These are phyloP conservation scores for Phytopythium montanum DNA, from an alignment of 352 stramenopile species.

Conservation along the genomic window DNA sequence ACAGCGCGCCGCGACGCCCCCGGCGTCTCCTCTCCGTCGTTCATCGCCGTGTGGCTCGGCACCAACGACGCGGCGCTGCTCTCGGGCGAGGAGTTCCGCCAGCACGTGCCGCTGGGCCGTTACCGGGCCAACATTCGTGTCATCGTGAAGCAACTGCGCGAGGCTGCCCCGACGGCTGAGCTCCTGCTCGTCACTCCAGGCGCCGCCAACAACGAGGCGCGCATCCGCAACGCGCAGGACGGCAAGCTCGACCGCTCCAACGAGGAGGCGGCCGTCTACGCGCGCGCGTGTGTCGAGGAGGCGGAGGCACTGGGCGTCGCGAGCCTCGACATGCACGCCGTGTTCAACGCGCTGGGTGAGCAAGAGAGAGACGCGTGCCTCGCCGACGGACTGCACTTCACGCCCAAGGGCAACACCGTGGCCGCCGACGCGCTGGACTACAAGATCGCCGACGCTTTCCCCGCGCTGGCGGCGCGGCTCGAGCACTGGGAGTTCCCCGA, in stretches of 20 bases:
- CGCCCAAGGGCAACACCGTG: constrained; percentile 22
- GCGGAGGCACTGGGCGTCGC: constrained; percentile 9
- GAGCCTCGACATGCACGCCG: constrained; percentile 19
- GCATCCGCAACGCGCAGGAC: constrained; percentile 11
- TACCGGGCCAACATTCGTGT: constrained; percentile 40
- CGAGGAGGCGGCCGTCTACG: constrained; percentile 18
- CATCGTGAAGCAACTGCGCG: constrained; percentile 26
- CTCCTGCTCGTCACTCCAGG: constrained; percentile 29
- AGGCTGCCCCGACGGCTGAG: constrained; percentile 11
- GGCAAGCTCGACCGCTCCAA: constrained; percentile 32
- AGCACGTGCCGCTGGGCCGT: constrained; percentile 40
- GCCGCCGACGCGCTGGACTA: constrained; percentile 15
- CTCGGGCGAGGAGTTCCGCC: constrained; percentile 18
- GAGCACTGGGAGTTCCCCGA: constrained; percentile 27
- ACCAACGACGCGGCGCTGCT: constrained; percentile 54
- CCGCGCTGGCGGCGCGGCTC: constrained; percentile 15
- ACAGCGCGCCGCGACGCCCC: background rate
- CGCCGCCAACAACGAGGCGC: constrained; percentile 21
- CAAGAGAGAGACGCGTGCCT: constrained; percentile 14
- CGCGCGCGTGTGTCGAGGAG: constrained; percentile 19
- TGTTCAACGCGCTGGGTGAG: constrained; percentile 19
- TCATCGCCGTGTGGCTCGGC: constrained; percentile 56
- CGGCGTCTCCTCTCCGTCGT: constrained; percentile 17
- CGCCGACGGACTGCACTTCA: constrained; percentile 35
- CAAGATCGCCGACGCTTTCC: constrained; percentile 21